Conservation (phyloP, 75 land plant genomes). For the Pinus tabuliformis region DNA sequence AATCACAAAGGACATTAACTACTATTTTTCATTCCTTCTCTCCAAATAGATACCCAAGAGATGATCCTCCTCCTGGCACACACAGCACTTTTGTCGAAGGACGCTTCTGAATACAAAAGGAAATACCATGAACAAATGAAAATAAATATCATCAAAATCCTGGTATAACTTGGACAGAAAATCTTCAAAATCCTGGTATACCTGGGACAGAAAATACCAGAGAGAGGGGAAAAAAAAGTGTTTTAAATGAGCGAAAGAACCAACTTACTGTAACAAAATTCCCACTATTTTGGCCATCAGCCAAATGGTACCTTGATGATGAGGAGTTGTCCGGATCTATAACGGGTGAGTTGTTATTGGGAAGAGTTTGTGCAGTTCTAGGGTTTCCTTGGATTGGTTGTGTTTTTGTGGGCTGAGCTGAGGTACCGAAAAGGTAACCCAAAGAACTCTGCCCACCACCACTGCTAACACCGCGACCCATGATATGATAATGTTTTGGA, state of each 20-base stretch:
- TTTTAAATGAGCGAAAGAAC: neutral
- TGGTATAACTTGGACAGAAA: too few relatives aligned
- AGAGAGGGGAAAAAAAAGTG: too few relatives aligned
- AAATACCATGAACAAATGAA: too few relatives aligned
- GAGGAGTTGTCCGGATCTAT: slow-evolving; percentile 11
- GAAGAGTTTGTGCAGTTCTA: slow-evolving; percentile 5
- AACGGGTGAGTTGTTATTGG: slow-evolving; percentile 3
- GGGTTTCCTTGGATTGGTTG: neutral
- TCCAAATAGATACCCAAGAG: slow-evolving; percentile 70
- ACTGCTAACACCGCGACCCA: slow-evolving; percentile 83
- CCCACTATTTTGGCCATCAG: slow-evolving; percentile 85
- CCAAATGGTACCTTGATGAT: slow-evolving; percentile 70
- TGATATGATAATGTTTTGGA: neutral
- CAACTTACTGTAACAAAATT: slow-evolving; percentile 79
- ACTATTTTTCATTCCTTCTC: slow-evolving; percentile 7
- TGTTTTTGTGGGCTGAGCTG: slow-evolving; percentile 47
- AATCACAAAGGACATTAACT: too few relatives aligned
- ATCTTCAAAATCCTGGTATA: too few relatives aligned
- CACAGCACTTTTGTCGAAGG: slow-evolving; percentile 44
- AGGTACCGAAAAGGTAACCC: slow-evolving; percentile 69
- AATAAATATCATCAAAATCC: too few relatives aligned
- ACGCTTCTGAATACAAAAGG: slow-evolving; percentile 23
- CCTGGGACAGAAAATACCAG: too few relatives aligned
- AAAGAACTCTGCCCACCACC: slow-evolving; percentile 83
- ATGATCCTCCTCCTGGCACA: slow-evolving; percentile 69